phyloP scores from a whole-genome alignment of 2,329 filamentous ascomycete species.

The Talaromyces rugulosus region DNA sequence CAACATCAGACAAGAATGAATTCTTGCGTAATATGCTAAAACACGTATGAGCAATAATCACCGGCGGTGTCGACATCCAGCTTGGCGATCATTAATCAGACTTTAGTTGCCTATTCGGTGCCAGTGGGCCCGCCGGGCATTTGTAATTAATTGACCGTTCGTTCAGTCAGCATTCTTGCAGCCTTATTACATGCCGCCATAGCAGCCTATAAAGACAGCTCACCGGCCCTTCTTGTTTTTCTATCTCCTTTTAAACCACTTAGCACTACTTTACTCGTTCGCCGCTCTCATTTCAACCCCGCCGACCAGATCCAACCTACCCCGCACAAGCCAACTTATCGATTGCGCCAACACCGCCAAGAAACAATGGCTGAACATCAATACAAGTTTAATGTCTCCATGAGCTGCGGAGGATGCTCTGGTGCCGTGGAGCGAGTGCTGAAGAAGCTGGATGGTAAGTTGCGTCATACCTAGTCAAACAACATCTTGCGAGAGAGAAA shows the following conservation, averaged over 20 bases:
- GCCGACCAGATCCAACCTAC: not conserved
- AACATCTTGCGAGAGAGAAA: not conserved
- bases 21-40: not conserved
- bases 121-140: not conserved
- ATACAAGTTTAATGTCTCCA: slow-evolving; percentile 92
- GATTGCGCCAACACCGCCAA: not conserved
- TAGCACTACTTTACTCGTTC: not conserved
- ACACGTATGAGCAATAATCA: not conserved
- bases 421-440: slow-evolving; percentile 88
- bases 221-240: not conserved
- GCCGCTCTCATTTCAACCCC: not conserved
- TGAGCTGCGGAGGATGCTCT: slow-evolving; percentile 95
- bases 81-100: not conserved
- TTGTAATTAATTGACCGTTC: not conserved
- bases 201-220: not conserved
- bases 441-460: slow-evolving; percentile 81
- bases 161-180: not conserved
- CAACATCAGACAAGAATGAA: not conserved
- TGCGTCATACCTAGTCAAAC: not conserved
- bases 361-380: slow-evolving; percentile 69
- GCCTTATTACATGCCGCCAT: too few species aligned
- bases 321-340: not conserved
- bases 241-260: not conserved
- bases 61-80: not conserved
- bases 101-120: not conserved